phyloP scores from a whole-genome alignment of 23 red algal species.

The Cyanidioschyzon merolae region DNA sequence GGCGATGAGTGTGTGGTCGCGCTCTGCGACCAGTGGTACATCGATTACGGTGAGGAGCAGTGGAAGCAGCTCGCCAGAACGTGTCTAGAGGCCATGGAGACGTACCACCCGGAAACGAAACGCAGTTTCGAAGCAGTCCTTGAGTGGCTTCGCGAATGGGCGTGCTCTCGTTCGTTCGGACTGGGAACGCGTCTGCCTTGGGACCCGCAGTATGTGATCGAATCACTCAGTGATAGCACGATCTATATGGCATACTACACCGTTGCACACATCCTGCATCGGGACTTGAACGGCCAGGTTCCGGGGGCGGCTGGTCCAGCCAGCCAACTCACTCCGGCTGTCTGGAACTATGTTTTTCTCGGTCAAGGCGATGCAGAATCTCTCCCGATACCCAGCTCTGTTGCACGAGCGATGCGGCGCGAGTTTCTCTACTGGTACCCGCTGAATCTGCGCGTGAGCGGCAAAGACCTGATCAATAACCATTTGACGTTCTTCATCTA shows the following conservation, averaged over 20 bases:
- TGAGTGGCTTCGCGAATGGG: constrained; percentile 98
- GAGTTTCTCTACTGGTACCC: constrained; percentile 97
- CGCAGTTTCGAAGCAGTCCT: constrained; percentile 76
- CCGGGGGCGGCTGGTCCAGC: constrained; percentile 42
- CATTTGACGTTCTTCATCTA: constrained; percentile 96
- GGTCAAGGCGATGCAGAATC: constrained; percentile 26
- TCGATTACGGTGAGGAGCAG: constrained; percentile 71
- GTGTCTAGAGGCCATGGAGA: constrained; percentile 59
- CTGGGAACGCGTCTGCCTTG: constrained; percentile 89
- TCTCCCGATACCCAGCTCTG: constrained; percentile 13
- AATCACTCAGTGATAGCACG: constrained; percentile 92
- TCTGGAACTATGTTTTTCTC: constrained; percentile 93
- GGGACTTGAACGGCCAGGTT: constrained; percentile 64
- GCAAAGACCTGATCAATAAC: constrained; percentile 93
- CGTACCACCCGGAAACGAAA: constrained; percentile 72
- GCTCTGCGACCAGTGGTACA: constrained; percentile 94
- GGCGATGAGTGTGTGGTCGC: constrained; percentile 95
- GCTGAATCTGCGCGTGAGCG: constrained; percentile 86
- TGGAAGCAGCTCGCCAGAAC: constrained; percentile 50
- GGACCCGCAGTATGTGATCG: constrained; percentile 91
- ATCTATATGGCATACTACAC: constrained; percentile 99
- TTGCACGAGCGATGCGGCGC: constrained; percentile 33
- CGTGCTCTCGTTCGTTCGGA: constrained; percentile 93
- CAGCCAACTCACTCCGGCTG: constrained; percentile 41
- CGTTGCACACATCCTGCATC: constrained; percentile 79